Evolutionary conservation across 2,329 filamentous ascomycete genomes (phyloP).

Genomic region (Talaromyces rugulosus): DNA sequence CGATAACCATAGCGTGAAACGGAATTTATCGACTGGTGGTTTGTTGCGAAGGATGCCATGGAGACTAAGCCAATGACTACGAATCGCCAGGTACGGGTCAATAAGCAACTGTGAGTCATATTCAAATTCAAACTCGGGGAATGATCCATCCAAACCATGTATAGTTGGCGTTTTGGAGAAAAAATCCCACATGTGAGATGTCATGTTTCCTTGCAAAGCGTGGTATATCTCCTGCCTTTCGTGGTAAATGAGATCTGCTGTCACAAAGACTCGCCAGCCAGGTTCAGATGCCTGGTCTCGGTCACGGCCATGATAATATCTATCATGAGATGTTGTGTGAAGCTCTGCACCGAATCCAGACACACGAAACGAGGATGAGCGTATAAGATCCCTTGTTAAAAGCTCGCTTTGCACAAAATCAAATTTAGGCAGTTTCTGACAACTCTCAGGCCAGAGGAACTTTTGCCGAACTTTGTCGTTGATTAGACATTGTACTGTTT

Average conservation of each 20-base stretch:
- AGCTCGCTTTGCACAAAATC: background rate
- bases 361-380: background rate
- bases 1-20: background rate
- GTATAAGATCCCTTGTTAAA: background rate
- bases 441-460: background rate
- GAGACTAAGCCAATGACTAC: conserved; percentile 4
- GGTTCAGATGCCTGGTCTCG: background rate
- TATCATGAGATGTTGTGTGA: background rate
- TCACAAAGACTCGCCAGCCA: background rate
- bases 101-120: conserved; percentile 4
- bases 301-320: background rate
- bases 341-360: conserved; percentile 2
- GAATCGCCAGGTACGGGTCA: background rate
- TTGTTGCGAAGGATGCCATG: background rate
- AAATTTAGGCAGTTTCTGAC: background rate
- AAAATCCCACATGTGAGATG: conserved; percentile 1
- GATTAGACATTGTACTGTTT: background rate
- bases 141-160: background rate
- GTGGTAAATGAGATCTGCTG: background rate
- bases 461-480: background rate
- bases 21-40: background rate
- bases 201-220: background rate
- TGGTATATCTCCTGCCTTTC: background rate
- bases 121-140: background rate
- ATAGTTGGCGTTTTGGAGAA: background rate